A percentile compares a stretch with the other conserved stretches of the same genome.
Conservation (phyloP, 768 basidiomycete genomes). For the Naganishia randhawae region DNA sequence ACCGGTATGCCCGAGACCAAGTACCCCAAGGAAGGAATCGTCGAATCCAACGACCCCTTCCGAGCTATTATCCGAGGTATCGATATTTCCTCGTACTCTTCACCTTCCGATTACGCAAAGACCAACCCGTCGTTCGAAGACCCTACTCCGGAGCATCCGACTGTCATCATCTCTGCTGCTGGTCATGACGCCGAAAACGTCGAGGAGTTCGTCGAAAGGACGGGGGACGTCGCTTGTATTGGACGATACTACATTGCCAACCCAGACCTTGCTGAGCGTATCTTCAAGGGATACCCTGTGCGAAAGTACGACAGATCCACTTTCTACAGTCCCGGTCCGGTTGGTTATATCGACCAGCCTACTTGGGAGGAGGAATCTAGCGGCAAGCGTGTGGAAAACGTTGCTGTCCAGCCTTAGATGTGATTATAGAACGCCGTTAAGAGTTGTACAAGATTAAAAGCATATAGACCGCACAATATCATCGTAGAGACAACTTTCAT, state of each 20-base stretch:
- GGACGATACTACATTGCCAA: slow-evolving; percentile 35
- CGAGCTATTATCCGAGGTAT: slow-evolving; percentile 36
- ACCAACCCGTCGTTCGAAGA: slow-evolving; percentile 32
- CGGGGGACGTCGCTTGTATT: slow-evolving; percentile 34
- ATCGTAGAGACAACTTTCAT: neutral
- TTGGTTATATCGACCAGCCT: slow-evolving; percentile 34
- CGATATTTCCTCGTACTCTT: slow-evolving; percentile 17
- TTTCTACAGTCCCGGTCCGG: slow-evolving; percentile 32
- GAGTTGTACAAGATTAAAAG: slow-evolving; percentile 17
- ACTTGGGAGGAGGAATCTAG: slow-evolving; percentile 8
- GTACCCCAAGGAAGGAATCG: slow-evolving; percentile 23
- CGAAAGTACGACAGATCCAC: slow-evolving; percentile 34
- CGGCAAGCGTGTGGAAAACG: slow-evolving; percentile 13
- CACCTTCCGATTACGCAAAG: slow-evolving; percentile 28
- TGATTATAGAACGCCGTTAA: neutral
- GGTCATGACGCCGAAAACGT: slow-evolving; percentile 30
- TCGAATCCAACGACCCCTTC: slow-evolving; percentile 33
- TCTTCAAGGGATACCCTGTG: slow-evolving; percentile 26
- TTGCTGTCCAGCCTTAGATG: slow-evolving; percentile 19
- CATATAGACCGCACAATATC: neutral
- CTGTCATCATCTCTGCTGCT: slow-evolving; percentile 27
- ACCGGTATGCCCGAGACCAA: slow-evolving; percentile 22
- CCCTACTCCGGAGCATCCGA: slow-evolving; percentile 28
- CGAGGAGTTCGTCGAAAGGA: slow-evolving; percentile 28
- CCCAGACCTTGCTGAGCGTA: slow-evolving; percentile 35